Conservation (phyloP, 176 grass and related monocot species). For the Juncus effusus region DNA sequence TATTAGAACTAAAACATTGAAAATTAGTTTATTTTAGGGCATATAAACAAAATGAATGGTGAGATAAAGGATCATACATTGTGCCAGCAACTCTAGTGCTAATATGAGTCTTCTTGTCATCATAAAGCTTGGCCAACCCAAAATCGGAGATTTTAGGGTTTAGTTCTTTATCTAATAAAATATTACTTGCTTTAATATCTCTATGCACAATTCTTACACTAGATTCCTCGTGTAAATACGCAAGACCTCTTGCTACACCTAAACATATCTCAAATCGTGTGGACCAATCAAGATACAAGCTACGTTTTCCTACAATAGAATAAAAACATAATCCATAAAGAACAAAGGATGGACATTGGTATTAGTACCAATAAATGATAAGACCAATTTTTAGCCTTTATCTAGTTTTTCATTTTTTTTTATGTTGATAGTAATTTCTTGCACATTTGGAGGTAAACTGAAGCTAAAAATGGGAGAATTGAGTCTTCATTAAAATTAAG, state of each 20-base stretch:
- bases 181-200: constrained; percentile 83
- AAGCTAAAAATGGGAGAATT: neutral
- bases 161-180: constrained; percentile 46
- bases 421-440: too few relatives aligned
- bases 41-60: neutral
- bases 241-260: constrained; percentile 37
- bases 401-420: too few relatives aligned
- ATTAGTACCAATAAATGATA: neutral
- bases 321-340: neutral
- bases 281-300: constrained; percentile 36
- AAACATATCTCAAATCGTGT: constrained; percentile 44
- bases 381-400: too few relatives aligned
- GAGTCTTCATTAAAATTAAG: neutral
- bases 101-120: constrained; percentile 46
- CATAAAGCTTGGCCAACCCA: constrained; percentile 46
- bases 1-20: neutral
- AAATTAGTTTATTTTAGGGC: neutral
- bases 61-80: constrained; percentile 32
- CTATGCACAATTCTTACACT: constrained; percentile 53
- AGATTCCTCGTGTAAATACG: constrained; percentile 40
- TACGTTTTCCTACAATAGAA: constrained; percentile 21
- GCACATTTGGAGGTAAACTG: neutral
- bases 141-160: constrained; percentile 57
- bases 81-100: constrained; percentile 46
- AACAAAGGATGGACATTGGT: neutral